A percentile compares a stretch with the other conserved stretches of the same genome.
Conservation (phyloP, 2,329 filamentous ascomycete genomes). For the Zymoseptoria passerinii region DNA sequence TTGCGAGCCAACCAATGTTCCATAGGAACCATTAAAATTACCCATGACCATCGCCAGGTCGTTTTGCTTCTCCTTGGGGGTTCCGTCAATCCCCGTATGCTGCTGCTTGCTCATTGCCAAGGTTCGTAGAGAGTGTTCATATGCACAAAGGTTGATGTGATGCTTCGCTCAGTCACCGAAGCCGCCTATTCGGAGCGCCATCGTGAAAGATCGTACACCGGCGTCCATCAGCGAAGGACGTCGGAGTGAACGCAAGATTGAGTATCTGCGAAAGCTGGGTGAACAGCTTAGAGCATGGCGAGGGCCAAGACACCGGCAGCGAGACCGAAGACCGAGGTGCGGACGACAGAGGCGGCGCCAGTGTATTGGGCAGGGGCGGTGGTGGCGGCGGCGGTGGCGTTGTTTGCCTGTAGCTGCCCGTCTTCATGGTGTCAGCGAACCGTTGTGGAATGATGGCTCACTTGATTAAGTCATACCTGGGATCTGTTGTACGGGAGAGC, state of each 20-base stretch:
- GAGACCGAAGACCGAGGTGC: conserved; percentile 23
- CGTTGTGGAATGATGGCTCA: conserved; percentile 10
- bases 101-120: background rate
- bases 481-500: conserved; percentile 19
- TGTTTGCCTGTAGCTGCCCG: conserved; percentile 10
- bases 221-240: background rate
- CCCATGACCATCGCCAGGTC: background rate
- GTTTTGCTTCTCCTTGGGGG: background rate
- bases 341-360: conserved; percentile 24
- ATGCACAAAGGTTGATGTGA: background rate
- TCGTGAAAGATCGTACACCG: background rate
- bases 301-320: conserved; percentile 25
- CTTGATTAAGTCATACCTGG: no score
- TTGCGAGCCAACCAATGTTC: background rate
- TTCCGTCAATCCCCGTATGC: background rate
- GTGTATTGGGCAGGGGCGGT: conserved; percentile 21
- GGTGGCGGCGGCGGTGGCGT: conserved; percentile 9
- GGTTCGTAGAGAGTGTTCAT: conserved; percentile 1
- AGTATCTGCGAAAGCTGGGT: background rate
- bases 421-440: background rate
- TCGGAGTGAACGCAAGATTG: background rate
- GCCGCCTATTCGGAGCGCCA: background rate
- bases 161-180: background rate
- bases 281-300: conserved; percentile 22
- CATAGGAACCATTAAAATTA: background rate